Evolutionary conservation across 495 filamentous ascomycete genomes (phyloP).

Genomic region (Coniosporium apollinis): DNA sequence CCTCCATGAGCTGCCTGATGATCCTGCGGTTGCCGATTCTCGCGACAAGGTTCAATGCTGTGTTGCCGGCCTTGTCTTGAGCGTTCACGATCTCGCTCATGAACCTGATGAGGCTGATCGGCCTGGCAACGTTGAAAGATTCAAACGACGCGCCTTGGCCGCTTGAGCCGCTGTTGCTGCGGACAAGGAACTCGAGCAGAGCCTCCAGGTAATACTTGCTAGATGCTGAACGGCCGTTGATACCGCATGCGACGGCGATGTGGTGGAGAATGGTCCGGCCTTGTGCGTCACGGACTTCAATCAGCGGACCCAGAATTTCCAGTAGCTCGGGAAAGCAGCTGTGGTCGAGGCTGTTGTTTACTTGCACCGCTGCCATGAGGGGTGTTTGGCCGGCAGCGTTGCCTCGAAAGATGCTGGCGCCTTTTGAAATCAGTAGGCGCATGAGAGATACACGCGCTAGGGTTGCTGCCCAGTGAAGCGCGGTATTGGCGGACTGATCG

Average conservation of each 20-base stretch:
- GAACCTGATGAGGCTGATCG: slow-evolving; percentile 74
- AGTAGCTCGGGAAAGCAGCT: slow-evolving; percentile 68
- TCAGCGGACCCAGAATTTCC: slow-evolving; percentile 74
- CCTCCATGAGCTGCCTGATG: slow-evolving; percentile 81
- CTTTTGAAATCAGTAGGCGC: slow-evolving; percentile 59
- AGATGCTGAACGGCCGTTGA: slow-evolving; percentile 69
- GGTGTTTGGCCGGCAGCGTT: slow-evolving; percentile 83
- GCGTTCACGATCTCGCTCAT: slow-evolving; percentile 93
- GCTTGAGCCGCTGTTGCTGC: slow-evolving; percentile 22
- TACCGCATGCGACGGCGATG: slow-evolving; percentile 84
- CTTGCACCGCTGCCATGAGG: slow-evolving; percentile 70
- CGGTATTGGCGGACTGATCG: slow-evolving; percentile 70
- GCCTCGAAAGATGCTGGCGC: slow-evolving; percentile 70
- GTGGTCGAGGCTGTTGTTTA: slow-evolving; percentile 81
- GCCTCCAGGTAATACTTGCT: slow-evolving; percentile 89
- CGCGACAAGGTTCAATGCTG: slow-evolving; percentile 83
- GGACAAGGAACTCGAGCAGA: slow-evolving; percentile 81
- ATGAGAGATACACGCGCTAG: slow-evolving; percentile 70
- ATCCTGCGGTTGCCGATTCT: slow-evolving; percentile 80
- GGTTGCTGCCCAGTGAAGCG: slow-evolving; percentile 94
- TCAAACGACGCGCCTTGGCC: slow-evolving; percentile 4
- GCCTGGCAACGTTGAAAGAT: slow-evolving; percentile 26
- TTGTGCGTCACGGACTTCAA: slow-evolving; percentile 73
- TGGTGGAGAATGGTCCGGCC: slow-evolving; percentile 89
- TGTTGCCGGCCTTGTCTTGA: slow-evolving; percentile 82